Conservation (phyloP, 208 protist genomes). For the Acanthamoeba lenticulata region DNA sequence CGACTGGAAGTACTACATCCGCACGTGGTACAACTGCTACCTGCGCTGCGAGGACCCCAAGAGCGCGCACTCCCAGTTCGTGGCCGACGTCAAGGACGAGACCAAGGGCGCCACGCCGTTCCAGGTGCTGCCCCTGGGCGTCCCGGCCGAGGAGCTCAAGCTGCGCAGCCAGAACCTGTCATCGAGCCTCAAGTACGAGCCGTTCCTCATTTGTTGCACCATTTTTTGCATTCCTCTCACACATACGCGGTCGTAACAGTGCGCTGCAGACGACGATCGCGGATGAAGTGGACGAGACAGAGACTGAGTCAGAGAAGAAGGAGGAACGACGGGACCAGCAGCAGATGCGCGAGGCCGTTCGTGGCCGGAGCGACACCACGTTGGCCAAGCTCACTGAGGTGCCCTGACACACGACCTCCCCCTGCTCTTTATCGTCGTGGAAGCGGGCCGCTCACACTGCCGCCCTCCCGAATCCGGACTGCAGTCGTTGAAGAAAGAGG, state of each 20-base stretch:
- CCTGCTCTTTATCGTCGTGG: neutral
- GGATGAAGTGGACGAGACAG: neutral
- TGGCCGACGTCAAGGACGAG: conserved; percentile 23
- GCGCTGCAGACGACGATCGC: neutral
- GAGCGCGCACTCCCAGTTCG: neutral
- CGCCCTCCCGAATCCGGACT: too few species aligned
- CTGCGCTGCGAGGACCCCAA: conserved; percentile 1
- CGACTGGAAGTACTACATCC: conserved; percentile 30
- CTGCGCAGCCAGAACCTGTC: neutral
- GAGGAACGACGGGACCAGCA: neutral
- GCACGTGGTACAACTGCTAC: conserved; percentile 26
- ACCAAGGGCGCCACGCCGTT: neutral
- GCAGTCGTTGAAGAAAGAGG: neutral
- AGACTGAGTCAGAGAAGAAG: neutral
- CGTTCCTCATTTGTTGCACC: too few species aligned
- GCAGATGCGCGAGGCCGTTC: neutral
- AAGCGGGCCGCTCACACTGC: too few species aligned
- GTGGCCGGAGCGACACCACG: neutral
- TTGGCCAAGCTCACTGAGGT: neutral
- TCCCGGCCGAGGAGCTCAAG: conserved; percentile 1
- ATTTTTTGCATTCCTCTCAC: neutral
- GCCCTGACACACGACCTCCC: neutral
- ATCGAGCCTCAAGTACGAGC: conserved; percentile 14
- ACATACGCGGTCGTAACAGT: neutral
- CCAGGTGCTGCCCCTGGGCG: conserved; percentile 22